phyloP scores from a whole-genome alignment of 2,329 filamentous ascomycete species.

The Diaporthe longicolla region DNA sequence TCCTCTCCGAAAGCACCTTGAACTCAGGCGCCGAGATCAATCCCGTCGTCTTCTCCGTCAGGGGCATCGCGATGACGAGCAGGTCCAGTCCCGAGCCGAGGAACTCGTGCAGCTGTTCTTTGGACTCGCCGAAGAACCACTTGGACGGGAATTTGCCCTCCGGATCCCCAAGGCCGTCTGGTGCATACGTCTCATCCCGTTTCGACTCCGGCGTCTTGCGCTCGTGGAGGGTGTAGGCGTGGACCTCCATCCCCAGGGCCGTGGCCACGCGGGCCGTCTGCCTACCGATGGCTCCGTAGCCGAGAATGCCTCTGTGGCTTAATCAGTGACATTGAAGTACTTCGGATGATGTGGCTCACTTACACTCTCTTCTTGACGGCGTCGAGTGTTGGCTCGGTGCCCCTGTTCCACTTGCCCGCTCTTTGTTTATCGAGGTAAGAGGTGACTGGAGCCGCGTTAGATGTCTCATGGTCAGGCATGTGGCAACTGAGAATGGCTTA shows the following conservation, averaged over 20 bases:
- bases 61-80: conserved; percentile 65
- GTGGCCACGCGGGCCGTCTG: conserved; percentile 69
- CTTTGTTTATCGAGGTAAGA: conserved; percentile 61
- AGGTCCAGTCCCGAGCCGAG: conserved; percentile 66
- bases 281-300: conserved; percentile 68
- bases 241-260: conserved; percentile 78
- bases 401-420: conserved; percentile 59
- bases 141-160: conserved; percentile 62
- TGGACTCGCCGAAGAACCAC: conserved; percentile 65
- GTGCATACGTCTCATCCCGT: conserved; percentile 75
- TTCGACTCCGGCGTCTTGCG: conserved; percentile 76
- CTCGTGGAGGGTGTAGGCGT: conserved; percentile 81
- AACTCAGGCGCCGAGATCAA: conserved; percentile 68
- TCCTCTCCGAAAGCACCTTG: conserved; percentile 58
- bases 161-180: conserved; percentile 74
- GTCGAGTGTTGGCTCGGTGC: conserved; percentile 55
- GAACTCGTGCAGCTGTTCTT: conserved; percentile 63
- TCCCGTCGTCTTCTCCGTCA: conserved; percentile 63
- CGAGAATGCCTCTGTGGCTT: conserved; percentile 61
- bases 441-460: conserved; percentile 54
- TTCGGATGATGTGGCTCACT: conserved; percentile 44
- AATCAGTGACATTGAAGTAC: background rate
- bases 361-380: conserved; percentile 65
- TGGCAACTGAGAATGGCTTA: conserved; percentile 48
- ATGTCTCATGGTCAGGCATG: background rate